Base-by-base conservation (phyloP, 1,139 yeast species). In the Yamadazyma conglobata region DNA sequence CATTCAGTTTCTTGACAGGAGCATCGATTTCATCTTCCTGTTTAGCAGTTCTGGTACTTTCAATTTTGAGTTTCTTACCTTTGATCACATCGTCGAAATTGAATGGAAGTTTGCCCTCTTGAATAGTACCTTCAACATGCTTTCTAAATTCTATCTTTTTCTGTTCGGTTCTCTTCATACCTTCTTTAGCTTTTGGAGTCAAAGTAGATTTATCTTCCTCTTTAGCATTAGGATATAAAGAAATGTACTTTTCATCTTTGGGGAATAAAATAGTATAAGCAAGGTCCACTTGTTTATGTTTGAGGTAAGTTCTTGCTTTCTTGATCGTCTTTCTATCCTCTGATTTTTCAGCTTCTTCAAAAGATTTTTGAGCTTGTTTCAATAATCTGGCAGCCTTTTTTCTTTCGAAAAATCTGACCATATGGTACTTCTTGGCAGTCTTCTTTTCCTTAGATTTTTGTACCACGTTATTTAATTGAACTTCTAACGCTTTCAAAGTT, bases 381-480 rank as follows among this genome's bases (percentile, higher is more conserved):
- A 87, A 75, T 40, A 69, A 75, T 48, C 96, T 70, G 19, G 74
- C 49, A 1, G 97, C 95, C 70, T 91, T 93, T 61, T 89, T 87
- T 47, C 73, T 74, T 56, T 91, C 98, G 42, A 91, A 86, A 51
- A 93, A 91, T 43, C 93, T 71, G 28, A 91, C 91, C 93, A 88
- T 89, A 51, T 87, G 96, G 55, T 93, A 91, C 57, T 81, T 85
- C 44, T 79, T 73, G n/a, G 87, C 77, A 27, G 72, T 61, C 34
- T 75, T 73, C 45, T 73, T 75, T 6, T 79, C 75, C 43, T 70
- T 71, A 29, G 70, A 64, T 24, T 66, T 64, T 19, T 57, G 41
- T 40, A 74, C 72, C 8, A 77, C 75, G 29, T 70, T 70, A 33
- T 67, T 71, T 31, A 88, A 64, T 50, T 89, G 95, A 3, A 71